Conservation (phyloP, 768 basidiomycete genomes). For the Boletus pseudopeckii region DNA sequence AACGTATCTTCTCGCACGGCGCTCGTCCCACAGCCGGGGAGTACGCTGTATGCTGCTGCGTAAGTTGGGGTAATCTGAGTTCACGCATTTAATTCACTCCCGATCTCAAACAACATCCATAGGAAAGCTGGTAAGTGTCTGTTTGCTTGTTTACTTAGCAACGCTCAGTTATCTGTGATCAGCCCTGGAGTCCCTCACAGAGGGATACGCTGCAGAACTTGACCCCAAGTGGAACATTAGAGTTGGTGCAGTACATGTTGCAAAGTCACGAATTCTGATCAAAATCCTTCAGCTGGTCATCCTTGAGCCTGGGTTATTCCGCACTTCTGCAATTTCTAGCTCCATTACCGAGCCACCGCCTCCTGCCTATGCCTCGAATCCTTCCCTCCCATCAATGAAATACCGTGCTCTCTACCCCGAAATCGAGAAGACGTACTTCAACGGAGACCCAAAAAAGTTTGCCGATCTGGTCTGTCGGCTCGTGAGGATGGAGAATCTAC, state of each 20-base stretch:
- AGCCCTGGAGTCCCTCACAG: slow-evolving; percentile 34
- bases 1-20: slow-evolving; percentile 35
- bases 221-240: slow-evolving; percentile 38
- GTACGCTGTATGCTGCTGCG: slow-evolving; percentile 27
- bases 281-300: slow-evolving; percentile 14
- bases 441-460: slow-evolving; percentile 26
- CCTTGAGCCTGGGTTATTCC: slow-evolving; percentile 25
- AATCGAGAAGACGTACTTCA: slow-evolving; percentile 17
- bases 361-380: slow-evolving; percentile 21
- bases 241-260: slow-evolving; percentile 12
- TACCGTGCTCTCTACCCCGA: slow-evolving; percentile 19
- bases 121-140: slow-evolving; percentile 21
- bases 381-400: slow-evolving; percentile 24
- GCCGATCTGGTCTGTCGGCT: slow-evolving; percentile 17
- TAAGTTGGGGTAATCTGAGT: slow-evolving; percentile 12
- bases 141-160: background rate
- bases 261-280: background rate
- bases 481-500: slow-evolving; percentile 12
- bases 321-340: slow-evolving; percentile 16
- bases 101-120: background rate
- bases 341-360: slow-evolving; percentile 9
- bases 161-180: background rate
- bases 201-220: slow-evolving; percentile 30
- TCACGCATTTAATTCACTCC: background rate
- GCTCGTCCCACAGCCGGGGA: slow-evolving; percentile 14